These are phyloP conservation scores for Erythrobasidium yunnanense DNA, from an alignment of 768 basidiomycete genomes.

Conservation along the genomic window DNA sequence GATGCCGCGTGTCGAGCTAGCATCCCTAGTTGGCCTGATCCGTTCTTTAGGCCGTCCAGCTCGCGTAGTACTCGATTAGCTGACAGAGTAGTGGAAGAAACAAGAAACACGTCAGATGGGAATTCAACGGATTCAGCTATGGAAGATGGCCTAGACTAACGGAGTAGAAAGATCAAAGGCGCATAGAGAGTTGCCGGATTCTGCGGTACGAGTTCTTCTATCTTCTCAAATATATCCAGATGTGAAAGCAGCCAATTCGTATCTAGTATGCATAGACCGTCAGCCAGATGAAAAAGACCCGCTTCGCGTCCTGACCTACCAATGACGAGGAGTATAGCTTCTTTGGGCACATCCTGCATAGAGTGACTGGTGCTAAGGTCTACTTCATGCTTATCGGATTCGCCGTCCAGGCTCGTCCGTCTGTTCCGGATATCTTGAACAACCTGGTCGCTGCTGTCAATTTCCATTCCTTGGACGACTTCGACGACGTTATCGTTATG, in stretches of 20 bases:
- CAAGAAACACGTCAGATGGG: not conserved
- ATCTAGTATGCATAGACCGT: not conserved
- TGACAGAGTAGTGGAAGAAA: not conserved
- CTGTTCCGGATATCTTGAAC: not conserved
- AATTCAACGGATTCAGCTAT: not conserved
- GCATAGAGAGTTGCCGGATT: not conserved
- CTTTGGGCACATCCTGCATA: not conserved
- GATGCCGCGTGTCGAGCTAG: not conserved
- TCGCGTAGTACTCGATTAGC: not conserved
- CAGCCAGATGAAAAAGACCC: not conserved
- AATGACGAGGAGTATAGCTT: conserved; percentile 7
- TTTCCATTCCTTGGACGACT: not conserved
- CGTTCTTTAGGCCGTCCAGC: conserved; percentile 5
- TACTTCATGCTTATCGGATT: not conserved
- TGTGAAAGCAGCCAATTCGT: conserved; percentile 17
- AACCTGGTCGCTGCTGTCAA: not conserved
- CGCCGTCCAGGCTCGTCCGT: not conserved
- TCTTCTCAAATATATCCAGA: not conserved
- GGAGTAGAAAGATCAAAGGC: not conserved
- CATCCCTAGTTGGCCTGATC: not conserved
- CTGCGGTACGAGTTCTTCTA: not conserved
- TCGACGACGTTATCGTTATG: not conserved
- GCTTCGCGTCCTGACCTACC: not conserved
- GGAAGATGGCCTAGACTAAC: not conserved
- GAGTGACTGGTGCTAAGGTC: no score